Evolutionary conservation across 257 asterid genomes (phyloP).

Genomic region (Solanum sparsipilum): DNA sequence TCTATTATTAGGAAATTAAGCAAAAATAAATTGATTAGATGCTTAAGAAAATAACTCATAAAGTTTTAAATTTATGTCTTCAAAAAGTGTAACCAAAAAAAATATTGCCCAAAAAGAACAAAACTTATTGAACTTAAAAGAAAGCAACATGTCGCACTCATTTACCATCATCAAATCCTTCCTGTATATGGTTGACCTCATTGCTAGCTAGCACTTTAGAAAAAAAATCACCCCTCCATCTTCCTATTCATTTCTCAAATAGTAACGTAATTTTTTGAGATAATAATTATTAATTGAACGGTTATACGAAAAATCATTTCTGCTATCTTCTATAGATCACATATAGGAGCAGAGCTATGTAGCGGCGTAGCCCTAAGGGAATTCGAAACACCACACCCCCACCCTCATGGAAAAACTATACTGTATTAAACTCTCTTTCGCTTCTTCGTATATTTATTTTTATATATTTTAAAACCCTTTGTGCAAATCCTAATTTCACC

Average conservation of each 20-base stretch:
- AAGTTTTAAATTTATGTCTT: neutral
- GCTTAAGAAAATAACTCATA: neutral
- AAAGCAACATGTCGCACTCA: neutral
- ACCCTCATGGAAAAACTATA: neutral
- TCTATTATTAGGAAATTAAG: neutral
- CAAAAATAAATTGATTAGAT: neutral
- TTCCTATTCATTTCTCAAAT: neutral
- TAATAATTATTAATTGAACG: neutral
- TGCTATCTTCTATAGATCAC: neutral
- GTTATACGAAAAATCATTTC: neutral
- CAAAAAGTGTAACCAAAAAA: neutral
- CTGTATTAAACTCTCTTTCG: neutral
- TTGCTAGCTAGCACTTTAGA: neutral
- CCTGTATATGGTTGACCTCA: neutral
- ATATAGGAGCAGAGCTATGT: neutral
- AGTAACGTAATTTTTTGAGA: neutral
- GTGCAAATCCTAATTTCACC: neutral
- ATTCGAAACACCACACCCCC: neutral
- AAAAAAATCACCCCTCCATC: neutral
- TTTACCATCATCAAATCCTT: neutral
- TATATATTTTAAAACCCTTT: too few relatives aligned
- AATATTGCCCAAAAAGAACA: neutral
- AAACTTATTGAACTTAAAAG: neutral
- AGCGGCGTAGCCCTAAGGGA: neutral
- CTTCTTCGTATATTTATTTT: too few relatives aligned